Base-by-base conservation (phyloP, 1,284 basidiomycete species). In the Xerocomus nothofagi region DNA sequence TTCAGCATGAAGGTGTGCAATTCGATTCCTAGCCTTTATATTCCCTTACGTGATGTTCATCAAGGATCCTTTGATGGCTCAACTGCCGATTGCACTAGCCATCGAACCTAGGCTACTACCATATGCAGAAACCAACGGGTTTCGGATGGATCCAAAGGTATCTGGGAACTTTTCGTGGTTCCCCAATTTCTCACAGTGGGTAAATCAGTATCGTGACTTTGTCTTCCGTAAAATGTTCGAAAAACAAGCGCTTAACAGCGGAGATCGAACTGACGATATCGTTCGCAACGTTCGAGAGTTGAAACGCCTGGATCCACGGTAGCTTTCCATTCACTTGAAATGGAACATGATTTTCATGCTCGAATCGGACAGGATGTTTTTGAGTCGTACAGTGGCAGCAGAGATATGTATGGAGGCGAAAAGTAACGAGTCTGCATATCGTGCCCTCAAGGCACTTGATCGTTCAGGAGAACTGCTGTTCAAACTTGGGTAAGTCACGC, bases 211-310 rank as follows among this genome's bases (percentile, higher is more conserved):
- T 62, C 84, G 86, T 40, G 82, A 89, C 62, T 89, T 88, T 57
- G 80, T 89, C 11, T 88, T 88, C 63, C 83, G 86, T 47, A 87
- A 87, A 66, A 88, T 89, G 79, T 88, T 89, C 57, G 86, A 88
- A 67, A 78, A 80, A 51, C 74, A 77, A 34, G 63, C 76, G 15
- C 66, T 73, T 7, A 67, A 75, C 32, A 76, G 73, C 48, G 79
- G 80, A 31, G 73, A 74, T 37, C 74, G 76, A 41, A 70, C 76
- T n/a, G 75, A 82, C 42, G 82, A 86, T 50, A 84, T 88, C 48
- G 75, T 80, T 14, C 70, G 74, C 23, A 86, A 87, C 60, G 83
- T 88, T 36, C 76, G 77, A 53, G 84, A 86, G 58, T 69, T 88
- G 26, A 81, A 81, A 57, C 77, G 78, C 47, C 72, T 88, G 34